These are phyloP conservation scores for Colletotrichum noveboracense DNA, from an alignment of 2,329 filamentous ascomycete genomes.

Conservation along the genomic window DNA sequence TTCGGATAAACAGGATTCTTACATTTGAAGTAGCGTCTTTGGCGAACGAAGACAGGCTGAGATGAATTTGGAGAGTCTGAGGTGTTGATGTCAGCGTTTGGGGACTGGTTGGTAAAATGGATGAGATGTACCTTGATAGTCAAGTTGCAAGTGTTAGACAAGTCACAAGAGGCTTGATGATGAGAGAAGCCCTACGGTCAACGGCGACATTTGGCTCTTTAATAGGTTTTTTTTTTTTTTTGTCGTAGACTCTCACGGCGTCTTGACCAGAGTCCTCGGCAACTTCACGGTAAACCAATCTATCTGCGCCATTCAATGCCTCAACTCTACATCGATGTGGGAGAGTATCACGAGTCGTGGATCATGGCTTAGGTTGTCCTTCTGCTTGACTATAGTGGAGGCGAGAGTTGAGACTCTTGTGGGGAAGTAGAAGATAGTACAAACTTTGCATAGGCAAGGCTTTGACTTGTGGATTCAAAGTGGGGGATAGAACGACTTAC, in stretches of 20 bases:
- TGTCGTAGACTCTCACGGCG: not conserved
- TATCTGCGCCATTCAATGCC: not conserved
- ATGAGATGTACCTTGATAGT: not conserved
- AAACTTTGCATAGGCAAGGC: not conserved
- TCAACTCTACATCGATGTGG: not conserved
- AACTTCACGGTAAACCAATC: not conserved
- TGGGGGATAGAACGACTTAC: not conserved
- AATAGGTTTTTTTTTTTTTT: not conserved
- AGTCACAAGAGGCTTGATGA: not conserved
- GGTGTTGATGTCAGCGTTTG: not conserved
- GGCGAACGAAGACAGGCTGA: not conserved
- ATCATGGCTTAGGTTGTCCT: not conserved
- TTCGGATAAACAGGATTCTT: not conserved
- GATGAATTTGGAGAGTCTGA: not conserved
- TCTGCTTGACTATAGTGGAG: not conserved
- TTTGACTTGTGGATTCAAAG: not conserved
- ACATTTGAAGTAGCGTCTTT: not conserved
- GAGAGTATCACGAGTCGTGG: not conserved
- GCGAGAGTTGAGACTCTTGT: not conserved
- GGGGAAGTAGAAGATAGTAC: not conserved
- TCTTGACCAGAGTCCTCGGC: not conserved
- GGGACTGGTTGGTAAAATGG: not conserved
- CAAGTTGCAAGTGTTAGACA: not conserved
- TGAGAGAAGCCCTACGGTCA: rapidly evolving
- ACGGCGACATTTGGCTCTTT: not conserved